Percentiles rank a stretch among this genome's conserved stretches.
These are phyloP conservation scores for Fusarium sarcochroum DNA, from an alignment of 2,329 filamentous ascomycete species.

Conservation along the genomic window DNA sequence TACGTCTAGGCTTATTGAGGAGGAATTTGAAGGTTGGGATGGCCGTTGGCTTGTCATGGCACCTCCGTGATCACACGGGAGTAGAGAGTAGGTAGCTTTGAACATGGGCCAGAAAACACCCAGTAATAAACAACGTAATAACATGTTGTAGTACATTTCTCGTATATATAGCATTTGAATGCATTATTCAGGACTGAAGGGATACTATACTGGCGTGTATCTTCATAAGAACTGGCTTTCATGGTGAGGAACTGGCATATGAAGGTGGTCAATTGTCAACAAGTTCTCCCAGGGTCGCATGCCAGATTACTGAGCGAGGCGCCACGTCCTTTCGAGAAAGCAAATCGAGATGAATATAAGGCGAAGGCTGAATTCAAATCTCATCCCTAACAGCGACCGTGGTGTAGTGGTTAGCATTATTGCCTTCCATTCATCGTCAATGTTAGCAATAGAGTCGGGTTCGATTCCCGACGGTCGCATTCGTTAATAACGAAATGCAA, in stretches of 20 bases:
- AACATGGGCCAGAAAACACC: too few species aligned
- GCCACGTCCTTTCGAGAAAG: too few species aligned
- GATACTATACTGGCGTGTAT: too few species aligned
- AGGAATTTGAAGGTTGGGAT: conserved; percentile 26
- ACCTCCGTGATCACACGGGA: conserved; percentile 11
- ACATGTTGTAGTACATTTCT: neutral
- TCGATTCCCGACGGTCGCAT: conserved; percentile 36
- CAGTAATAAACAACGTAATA: too few species aligned
- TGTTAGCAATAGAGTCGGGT: conserved; percentile 32
- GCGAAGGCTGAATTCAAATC: rapidly evolving
- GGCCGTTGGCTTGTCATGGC: conserved; percentile 41
- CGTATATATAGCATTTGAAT: rapidly evolving
- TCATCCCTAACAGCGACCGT: conserved; percentile 11
- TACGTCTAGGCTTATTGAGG: conserved; percentile 30
- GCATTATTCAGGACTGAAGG: too few species aligned
- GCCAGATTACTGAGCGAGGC: too few species aligned
- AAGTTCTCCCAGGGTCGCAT: neutral
- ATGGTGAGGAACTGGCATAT: neutral
- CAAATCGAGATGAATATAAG: too few species aligned
- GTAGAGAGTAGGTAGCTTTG: too few species aligned
- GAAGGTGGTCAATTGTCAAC: neutral
- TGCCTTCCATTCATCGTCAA: conserved; percentile 19
- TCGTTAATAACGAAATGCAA: rapidly evolving
- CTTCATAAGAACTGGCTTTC: neutral
- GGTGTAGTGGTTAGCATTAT: conserved; percentile 38